Evolutionary conservation across 768 basidiomycete species (phyloP), one percentile per base, ranked within the genome.

Genomic region (Russula earlei): DNA sequence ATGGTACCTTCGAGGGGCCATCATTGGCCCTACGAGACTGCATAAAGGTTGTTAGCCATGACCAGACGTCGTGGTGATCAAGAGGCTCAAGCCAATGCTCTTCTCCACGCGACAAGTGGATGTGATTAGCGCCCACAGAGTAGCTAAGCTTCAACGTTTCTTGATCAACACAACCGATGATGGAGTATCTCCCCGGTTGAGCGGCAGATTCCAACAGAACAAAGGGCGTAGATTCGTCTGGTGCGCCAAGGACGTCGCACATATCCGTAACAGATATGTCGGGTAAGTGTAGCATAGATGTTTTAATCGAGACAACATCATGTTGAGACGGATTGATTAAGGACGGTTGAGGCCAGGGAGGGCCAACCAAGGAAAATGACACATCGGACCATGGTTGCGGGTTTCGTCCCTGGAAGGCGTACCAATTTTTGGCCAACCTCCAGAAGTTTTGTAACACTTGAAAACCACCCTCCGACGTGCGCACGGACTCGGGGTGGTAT

Each of bases 401-500:
- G 11, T 43, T 51, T 52, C 83, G 73, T 45, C 71, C 71, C 19
- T 60, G 66, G 11, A 67, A 62, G 34, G 62, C 64, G 3, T 74
- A 71, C 86, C 87, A 91, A 8, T 68, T 67, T 49, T 75, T 72
- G 19, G 86, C 82, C 19, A 88, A 72, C 22, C 68, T 67, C 86
- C 86, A 91, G 65, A 91, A 91, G 67, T 89, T 91, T 20, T 67
- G 68, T 54, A 91, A 60, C 15, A 89, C 79, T 54, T 83, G 76
- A n/a, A 76, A 63, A 1, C 88, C 88, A 6, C 84, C 85, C 2
- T 77, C 79, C 41, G 74, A 71, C 2, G 88, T 91, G 62, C 85
- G 76, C 4, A 86, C 79, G 4, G 89, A 91, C 66, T 91, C 90
- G 6, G 90, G 90, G 66, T 92, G 90, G 66, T 91, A 92, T 65